Conservation (phyloP, 179 eudicot species). For the Monotropa hypopitys region DNA sequence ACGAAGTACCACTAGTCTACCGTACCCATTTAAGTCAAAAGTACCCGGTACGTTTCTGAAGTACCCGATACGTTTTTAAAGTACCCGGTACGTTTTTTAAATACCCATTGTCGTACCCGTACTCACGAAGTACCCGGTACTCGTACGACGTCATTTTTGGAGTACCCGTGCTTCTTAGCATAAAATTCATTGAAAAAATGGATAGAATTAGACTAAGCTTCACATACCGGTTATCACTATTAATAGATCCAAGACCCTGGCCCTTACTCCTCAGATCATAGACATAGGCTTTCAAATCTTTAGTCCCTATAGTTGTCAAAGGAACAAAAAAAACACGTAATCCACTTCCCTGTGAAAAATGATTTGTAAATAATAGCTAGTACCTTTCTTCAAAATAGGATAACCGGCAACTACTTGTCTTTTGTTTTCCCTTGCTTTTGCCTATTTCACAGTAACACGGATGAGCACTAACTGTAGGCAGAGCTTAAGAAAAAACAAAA, state of each 20-base stretch:
- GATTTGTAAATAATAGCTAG: background rate
- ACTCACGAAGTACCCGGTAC: too few species aligned
- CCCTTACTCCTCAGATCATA: constrained; percentile 25
- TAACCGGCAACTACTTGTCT: constrained; percentile 10
- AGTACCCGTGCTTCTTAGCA: too few species aligned
- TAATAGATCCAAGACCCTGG: constrained; percentile 17
- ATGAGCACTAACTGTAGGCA: background rate
- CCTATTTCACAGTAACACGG: constrained; percentile 16
- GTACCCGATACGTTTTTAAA: too few species aligned
- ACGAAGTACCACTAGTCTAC: too few species aligned
- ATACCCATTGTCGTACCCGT: too few species aligned
- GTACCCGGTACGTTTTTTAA: too few species aligned
- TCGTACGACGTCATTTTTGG: too few species aligned
- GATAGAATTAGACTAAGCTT: background rate
- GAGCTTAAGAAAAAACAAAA: background rate
- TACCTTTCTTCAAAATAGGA: constrained; percentile 20
- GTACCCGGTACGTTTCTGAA: too few species aligned
- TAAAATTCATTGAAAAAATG: background rate
- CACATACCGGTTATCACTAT: constrained; percentile 25
- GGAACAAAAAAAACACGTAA: constrained; percentile 4
- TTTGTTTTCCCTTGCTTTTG: constrained; percentile 10
- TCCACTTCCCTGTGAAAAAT: background rate
- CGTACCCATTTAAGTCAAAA: too few species aligned
- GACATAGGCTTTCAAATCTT: constrained; percentile 30
- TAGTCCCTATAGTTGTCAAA: constrained; percentile 19